Conservation (phyloP, 2,329 filamentous ascomycete genomes). For the Talaromyces verruculosus region DNA sequence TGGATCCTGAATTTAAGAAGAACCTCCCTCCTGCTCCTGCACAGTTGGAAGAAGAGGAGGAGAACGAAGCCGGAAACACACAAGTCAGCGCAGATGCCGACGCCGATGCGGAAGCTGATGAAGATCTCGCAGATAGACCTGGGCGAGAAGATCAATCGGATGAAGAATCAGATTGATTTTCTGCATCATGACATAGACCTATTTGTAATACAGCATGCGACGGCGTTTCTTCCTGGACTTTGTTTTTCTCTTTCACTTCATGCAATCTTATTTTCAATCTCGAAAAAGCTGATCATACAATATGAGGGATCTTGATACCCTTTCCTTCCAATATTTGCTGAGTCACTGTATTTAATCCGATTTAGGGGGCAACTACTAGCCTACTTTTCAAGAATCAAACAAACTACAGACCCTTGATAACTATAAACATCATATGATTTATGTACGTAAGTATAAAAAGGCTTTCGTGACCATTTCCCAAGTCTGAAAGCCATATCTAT, state of each 20-base stretch:
- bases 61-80: conserved; percentile 8
- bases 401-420: neutral
- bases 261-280: neutral
- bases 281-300: conserved; percentile 2
- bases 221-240: neutral
- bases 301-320: neutral
- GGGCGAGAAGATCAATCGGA: neutral
- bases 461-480: neutral
- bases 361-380: neutral
- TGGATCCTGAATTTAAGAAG: conserved; percentile 47
- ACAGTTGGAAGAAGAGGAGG: conserved; percentile 23
- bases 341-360: conserved; percentile 1
- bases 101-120: conserved; percentile 18
- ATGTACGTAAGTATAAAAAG: neutral
- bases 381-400: neutral
- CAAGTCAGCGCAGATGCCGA: conserved; percentile 14
- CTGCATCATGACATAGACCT: neutral
- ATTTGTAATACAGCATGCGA: conserved; percentile 6
- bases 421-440: neutral
- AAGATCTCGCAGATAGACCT: conserved; percentile 12
- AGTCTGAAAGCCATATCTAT: neutral
- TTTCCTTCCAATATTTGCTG: neutral
- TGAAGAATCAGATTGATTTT: conserved; percentile 18
- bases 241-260: neutral
- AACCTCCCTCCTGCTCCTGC: conserved; percentile 39